A percentile compares a stretch with the other conserved stretches of the same genome.
These are phyloP conservation scores for Fusarium luffae DNA, from an alignment of 2,329 filamentous ascomycete genomes.

Conservation along the genomic window DNA sequence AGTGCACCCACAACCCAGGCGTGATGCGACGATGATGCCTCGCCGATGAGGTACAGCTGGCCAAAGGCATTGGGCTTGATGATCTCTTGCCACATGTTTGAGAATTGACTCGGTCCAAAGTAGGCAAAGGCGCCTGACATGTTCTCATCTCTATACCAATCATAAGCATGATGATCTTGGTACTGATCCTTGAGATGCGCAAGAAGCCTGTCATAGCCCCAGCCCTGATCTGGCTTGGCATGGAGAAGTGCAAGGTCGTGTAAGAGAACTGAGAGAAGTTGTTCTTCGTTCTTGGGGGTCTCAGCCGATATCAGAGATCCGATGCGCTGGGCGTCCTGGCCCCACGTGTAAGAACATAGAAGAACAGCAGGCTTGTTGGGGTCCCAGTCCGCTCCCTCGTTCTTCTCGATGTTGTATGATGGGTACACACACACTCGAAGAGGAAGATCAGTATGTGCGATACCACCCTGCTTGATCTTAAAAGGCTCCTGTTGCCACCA, in stretches of 20 bases:
- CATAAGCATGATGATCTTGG: constrained; percentile 31
- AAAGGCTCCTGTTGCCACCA: constrained; percentile 40
- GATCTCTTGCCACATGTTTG: constrained; percentile 41
- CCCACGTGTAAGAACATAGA: constrained; percentile 39
- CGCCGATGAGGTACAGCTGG: constrained; percentile 35
- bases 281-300: not conserved
- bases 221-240: not conserved
- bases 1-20: constrained; percentile 40
- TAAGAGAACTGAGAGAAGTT: not conserved
- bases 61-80: constrained; percentile 40
- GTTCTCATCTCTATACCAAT: constrained; percentile 39
- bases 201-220: constrained; percentile 3
- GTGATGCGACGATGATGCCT: constrained; percentile 36
- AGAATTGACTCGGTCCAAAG: constrained; percentile 36
- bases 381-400: not conserved
- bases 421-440: constrained; percentile 50
- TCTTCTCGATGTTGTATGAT: constrained; percentile 41
- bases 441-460: constrained; percentile 44
- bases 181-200: constrained; percentile 7
- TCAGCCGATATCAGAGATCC: constrained; percentile 22
- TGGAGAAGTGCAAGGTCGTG: not conserved
- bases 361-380: constrained; percentile 26
- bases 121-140: constrained; percentile 42
- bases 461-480: constrained; percentile 20
- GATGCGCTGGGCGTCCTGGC: constrained; percentile 36